Percentiles rank a stretch among this genome's conserved stretches.
These are phyloP conservation scores for Gossypium herbaceum DNA, from an alignment of 345 rosid genomes.

Conservation along the genomic window DNA sequence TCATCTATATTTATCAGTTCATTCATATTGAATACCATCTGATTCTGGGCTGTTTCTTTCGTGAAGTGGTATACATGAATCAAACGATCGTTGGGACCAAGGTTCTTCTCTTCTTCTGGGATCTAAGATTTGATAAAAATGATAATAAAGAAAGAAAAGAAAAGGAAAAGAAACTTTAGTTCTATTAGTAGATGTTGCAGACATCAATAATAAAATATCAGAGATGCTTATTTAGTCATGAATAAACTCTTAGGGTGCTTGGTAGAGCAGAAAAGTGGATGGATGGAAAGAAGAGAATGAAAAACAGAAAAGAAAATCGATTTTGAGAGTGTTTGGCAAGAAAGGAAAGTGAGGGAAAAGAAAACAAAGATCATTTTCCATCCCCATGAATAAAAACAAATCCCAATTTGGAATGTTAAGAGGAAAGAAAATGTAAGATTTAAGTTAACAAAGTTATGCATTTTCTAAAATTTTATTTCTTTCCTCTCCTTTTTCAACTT, in stretches of 20 bases:
- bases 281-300: neutral
- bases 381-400: too few relatives aligned
- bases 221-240: neutral
- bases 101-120: constrained; percentile 85
- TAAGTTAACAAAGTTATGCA: too few relatives aligned
- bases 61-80: constrained; percentile 90
- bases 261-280: neutral
- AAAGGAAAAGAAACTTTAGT: neutral
- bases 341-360: too few relatives aligned
- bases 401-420: too few relatives aligned
- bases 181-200: neutral
- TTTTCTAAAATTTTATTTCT: too few relatives aligned
- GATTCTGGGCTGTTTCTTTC: constrained; percentile 74
- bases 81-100: constrained; percentile 77
- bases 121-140: constrained; percentile 39
- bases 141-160: too few relatives aligned
- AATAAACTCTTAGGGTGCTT: neutral
- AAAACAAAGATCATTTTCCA: too few relatives aligned
- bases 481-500: too few relatives aligned
- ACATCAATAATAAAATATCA: neutral
- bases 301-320: neutral
- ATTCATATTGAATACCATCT: constrained; percentile 38
- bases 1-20: neutral
- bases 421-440: too few relatives aligned
- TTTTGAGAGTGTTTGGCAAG: too few relatives aligned